Evolutionary conservation across 1,139 yeast genomes (phyloP).

Genomic region (Meyerozyma smithsonii): DNA sequence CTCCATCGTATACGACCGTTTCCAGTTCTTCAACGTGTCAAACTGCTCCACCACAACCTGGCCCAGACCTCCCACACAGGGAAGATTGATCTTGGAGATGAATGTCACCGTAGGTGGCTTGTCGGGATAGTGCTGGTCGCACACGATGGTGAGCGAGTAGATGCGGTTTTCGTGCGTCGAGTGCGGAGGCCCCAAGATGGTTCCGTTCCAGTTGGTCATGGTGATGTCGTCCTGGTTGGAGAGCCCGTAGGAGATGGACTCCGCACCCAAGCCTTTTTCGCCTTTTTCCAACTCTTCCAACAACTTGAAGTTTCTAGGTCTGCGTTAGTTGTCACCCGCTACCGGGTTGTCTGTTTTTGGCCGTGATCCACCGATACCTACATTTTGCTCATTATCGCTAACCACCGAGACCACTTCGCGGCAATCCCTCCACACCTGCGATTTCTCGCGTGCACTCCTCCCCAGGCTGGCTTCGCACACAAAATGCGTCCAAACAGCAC

Average conservation of each 20-base stretch:
- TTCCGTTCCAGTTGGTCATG: slow-evolving; percentile 94
- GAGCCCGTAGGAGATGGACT: slow-evolving; percentile 90
- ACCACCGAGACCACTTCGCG: background rate
- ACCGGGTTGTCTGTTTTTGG: too few species aligned
- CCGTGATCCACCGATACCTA: too few species aligned
- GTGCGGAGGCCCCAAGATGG: slow-evolving; percentile 96
- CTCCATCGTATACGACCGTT: slow-evolving; percentile 85
- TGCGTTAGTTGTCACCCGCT: slow-evolving; percentile 25
- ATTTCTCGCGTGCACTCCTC: background rate
- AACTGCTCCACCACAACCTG: slow-evolving; percentile 57
- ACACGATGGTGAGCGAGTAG: slow-evolving; percentile 73
- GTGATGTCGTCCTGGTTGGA: slow-evolving; percentile 85
- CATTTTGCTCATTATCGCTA: slow-evolving; percentile 1
- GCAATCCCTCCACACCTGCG: background rate
- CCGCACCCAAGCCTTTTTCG: slow-evolving; percentile 96
- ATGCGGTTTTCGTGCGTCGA: slow-evolving; percentile 91
- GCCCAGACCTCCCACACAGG: slow-evolving; percentile 79
- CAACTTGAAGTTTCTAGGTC: slow-evolving; percentile 90
- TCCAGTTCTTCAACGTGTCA: slow-evolving; percentile 79
- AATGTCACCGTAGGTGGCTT: slow-evolving; percentile 80
- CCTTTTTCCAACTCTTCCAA: slow-evolving; percentile 97
- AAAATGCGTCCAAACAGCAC: background rate
- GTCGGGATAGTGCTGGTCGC: slow-evolving; percentile 86
- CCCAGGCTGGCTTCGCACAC: background rate
- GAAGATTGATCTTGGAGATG: slow-evolving; percentile 79